Base-by-base conservation (phyloP, 2,329 filamentous ascomycete genomes). In the Sporothrix mexicana region DNA sequence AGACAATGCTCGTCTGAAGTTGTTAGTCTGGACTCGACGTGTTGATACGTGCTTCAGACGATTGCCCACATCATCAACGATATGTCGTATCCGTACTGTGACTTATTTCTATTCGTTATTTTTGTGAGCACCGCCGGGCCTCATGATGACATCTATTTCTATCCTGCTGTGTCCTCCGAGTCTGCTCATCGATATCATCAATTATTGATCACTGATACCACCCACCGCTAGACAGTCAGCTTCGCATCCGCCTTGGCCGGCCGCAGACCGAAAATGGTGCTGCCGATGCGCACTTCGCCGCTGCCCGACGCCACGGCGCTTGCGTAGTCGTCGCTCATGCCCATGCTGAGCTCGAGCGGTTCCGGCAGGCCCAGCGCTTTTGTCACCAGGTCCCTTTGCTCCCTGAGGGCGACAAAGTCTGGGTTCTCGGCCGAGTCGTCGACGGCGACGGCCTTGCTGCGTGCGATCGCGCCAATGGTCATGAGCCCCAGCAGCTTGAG, bases 261-360 rank as follows among this genome's bases (percentile, higher is more conserved):
- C 79, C 96, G 87, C 79, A 90, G 84, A 1, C 96, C 96, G 80
- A 99, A 99, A 73, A 99, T 97, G 1, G 93, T 95, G 79, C 94
- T 98, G 1, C 96, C 96, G 9, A 99, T 90, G 73, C 96, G 88
- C 6, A 99, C 95, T 85, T 98, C 94, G 77, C 89, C 87, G 82
- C 95, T 98, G 0, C 96, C 96, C 84, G 94, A 84, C 13, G 82
- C 83, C 78, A 98, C 91, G 0, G 96, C 96, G 8, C 91, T 92
- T 84, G 97, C 95, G 81, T 95, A 99, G 81, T 99, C 96, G 79
- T 93, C 90, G 80, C 94, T 98, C 96, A 99, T 99, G 7, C 95
- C 95, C 95, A 99, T 99, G 82, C 95, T 98, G 82, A 98, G 81
- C 84, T 98, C 94, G 74, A 86, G 86, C n/a, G 84, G 82, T 6